Percentiles rank a stretch among this genome's conserved stretches.
Conservation (phyloP, 2,329 filamentous ascomycete genomes). For the Pseudocercospora fijiensis region DNA sequence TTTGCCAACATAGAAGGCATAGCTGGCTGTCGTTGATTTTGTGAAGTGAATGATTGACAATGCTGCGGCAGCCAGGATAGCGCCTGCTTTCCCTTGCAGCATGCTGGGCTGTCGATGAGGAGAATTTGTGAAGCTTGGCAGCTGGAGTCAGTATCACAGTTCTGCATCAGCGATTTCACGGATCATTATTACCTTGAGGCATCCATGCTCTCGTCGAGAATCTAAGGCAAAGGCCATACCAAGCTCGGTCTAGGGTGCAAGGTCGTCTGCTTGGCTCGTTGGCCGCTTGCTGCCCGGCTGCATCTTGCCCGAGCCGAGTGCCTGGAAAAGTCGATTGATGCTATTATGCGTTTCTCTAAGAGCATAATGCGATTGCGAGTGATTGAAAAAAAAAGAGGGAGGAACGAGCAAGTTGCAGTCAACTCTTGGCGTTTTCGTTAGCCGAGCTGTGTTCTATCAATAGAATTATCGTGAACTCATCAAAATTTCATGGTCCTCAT, state of each 20-base stretch:
- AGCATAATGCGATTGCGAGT: not conserved
- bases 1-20: constrained; percentile 52
- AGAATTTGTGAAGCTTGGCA: not conserved
- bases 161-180: not conserved
- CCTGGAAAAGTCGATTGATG: not conserved
- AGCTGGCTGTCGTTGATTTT: constrained; percentile 40
- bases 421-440: not conserved
- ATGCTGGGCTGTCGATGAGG: not conserved
- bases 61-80: not conserved
- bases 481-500: not conserved
- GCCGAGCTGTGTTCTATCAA: not conserved
- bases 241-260: not conserved
- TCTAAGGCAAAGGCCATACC: not conserved
- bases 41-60: not conserved
- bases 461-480: not conserved
- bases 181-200: not conserved
- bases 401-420: not conserved
- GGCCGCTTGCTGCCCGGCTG: not conserved
- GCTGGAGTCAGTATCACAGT: not conserved
- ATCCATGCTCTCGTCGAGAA: not conserved
- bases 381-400: not conserved
- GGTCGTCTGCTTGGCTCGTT: not conserved
- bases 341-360: not conserved
- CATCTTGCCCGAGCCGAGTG: not conserved
- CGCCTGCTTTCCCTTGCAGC: not conserved